Percentiles rank a stretch among this genome's conserved stretches.
Conservation (phyloP, 2,329 filamentous ascomycete genomes). For the Cladosporium sp. region DNA sequence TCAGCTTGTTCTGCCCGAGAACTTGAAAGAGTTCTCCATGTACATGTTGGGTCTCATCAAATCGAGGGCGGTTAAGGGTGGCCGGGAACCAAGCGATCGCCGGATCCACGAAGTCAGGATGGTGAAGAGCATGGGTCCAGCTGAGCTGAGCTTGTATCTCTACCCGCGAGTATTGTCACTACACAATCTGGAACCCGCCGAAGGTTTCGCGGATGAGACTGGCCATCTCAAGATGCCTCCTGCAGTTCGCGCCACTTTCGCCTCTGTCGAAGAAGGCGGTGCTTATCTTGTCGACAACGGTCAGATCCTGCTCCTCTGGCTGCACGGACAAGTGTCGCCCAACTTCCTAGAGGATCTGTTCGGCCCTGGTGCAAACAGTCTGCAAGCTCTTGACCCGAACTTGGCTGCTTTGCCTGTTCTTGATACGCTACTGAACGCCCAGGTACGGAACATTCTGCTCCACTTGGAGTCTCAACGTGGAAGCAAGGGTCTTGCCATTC, state of each 20-base stretch:
- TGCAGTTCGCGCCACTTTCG: conserved; percentile 77
- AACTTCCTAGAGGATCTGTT: conserved; percentile 91
- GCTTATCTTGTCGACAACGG: conserved; percentile 96
- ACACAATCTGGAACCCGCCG: conserved; percentile 82
- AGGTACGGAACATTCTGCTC: conserved; percentile 89
- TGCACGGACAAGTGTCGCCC: conserved; percentile 88
- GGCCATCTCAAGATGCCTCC: conserved; percentile 85
- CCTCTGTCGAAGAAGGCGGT: conserved; percentile 85
- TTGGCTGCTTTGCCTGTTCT: conserved; percentile 77
- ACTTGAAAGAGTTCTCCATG: conserved; percentile 95
- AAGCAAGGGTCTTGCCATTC: conserved; percentile 83
- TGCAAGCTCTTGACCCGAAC: conserved; percentile 80
- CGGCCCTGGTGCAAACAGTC: conserved; percentile 68
- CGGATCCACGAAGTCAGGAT: conserved; percentile 89
- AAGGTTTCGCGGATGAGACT: conserved; percentile 91
- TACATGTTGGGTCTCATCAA: conserved; percentile 90
- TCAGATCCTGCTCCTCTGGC: conserved; percentile 86
- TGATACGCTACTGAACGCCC: conserved; percentile 89
- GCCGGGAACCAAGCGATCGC: conserved; percentile 85
- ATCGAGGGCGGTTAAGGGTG: conserved; percentile 87
- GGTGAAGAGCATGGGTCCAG: conserved; percentile 81
- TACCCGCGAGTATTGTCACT: conserved; percentile 92
- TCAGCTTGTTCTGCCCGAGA: conserved; percentile 91
- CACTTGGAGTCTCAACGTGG: conserved; percentile 79
- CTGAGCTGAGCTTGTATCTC: conserved; percentile 85